Evolutionary conservation across 768 basidiomycete genomes (phyloP).

Genomic region (Boletus patriciae): DNA sequence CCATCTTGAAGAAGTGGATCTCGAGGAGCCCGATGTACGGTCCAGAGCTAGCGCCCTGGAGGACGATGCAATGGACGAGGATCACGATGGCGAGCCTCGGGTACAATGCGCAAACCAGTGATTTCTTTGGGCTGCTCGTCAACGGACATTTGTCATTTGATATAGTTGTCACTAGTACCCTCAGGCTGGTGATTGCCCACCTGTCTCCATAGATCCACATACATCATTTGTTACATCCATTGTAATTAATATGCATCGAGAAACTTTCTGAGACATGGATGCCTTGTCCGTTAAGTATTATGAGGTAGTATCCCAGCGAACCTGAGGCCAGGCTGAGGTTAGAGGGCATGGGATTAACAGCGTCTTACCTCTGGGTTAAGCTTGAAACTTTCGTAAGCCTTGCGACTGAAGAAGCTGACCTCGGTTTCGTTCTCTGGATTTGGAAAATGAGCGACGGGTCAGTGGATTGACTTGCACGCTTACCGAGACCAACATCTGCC

Average conservation of each 20-base stretch:
- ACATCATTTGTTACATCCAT: slow-evolving; percentile 30
- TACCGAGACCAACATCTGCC: slow-evolving; percentile 76
- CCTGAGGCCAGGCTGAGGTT: slow-evolving; percentile 11
- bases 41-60: slow-evolving; percentile 47
- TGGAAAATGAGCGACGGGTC: not conserved
- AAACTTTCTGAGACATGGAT: slow-evolving; percentile 1
- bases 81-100: slow-evolving; percentile 79
- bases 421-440: slow-evolving; percentile 90
- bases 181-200: slow-evolving; percentile 18
- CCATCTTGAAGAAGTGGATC: slow-evolving; percentile 77
- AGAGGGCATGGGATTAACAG: not conserved
- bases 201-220: slow-evolving; percentile 30
- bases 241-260: slow-evolving; percentile 30
- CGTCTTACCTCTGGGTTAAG: slow-evolving; percentile 70
- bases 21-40: slow-evolving; percentile 73
- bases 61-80: slow-evolving; percentile 92
- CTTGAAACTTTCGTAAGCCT: slow-evolving; percentile 80
- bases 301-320: slow-evolving; percentile 29
- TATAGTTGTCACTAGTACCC: slow-evolving; percentile 24
- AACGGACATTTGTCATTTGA: slow-evolving; percentile 17
- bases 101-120: slow-evolving; percentile 96
- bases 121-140: slow-evolving; percentile 18
- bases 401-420: slow-evolving; percentile 84
- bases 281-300: slow-evolving; percentile 1
- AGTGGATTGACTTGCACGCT: slow-evolving; percentile 27